These are phyloP conservation scores for Phylloporus arenicola DNA, from an alignment of 768 basidiomycete genomes.

Conservation along the genomic window DNA sequence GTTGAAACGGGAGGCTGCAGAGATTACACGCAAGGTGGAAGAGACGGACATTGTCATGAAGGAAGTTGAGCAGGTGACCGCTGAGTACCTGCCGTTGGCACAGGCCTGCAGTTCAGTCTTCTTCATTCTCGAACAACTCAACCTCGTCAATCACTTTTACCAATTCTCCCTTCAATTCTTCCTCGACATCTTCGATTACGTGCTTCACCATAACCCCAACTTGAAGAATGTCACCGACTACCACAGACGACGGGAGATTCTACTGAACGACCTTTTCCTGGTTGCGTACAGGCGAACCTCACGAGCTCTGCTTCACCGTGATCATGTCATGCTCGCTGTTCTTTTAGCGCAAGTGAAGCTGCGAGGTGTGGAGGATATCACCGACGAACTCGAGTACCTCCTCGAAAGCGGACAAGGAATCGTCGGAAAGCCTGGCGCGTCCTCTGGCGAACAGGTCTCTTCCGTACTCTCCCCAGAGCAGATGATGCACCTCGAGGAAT, in stretches of 20 bases:
- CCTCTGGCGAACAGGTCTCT: constrained; percentile 35
- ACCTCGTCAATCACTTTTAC: constrained; percentile 94
- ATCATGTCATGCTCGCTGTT: constrained; percentile 87
- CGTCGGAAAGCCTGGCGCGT: constrained; percentile 31
- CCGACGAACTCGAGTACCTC: constrained; percentile 87
- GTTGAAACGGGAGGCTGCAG: constrained; percentile 92
- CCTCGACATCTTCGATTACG: constrained; percentile 96
- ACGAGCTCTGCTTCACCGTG: constrained; percentile 81
- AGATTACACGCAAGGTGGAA: constrained; percentile 92
- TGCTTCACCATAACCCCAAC: constrained; percentile 88
- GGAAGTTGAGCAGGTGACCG: constrained; percentile 93
- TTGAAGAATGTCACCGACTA: constrained; percentile 75
- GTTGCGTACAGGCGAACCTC: constrained; percentile 86
- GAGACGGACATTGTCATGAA: constrained; percentile 95
- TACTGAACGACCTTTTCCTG: constrained; percentile 86
- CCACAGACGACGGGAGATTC: constrained; percentile 64
- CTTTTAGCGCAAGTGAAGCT: constrained; percentile 87
- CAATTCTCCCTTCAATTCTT: constrained; percentile 98
- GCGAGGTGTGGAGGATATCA: constrained; percentile 70
- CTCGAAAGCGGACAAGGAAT: constrained; percentile 79
- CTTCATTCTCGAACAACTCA: constrained; percentile 94
- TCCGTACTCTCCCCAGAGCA: constrained; percentile 62
- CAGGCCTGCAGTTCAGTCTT: constrained; percentile 95
- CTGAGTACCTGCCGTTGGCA: constrained; percentile 90
- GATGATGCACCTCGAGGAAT: constrained; percentile 58